Percentiles rank a stretch among this genome's conserved stretches.
Evolutionary conservation across 495 filamentous ascomycete species (phyloP).

Genomic region (Lindgomyces ingoldianus): DNA sequence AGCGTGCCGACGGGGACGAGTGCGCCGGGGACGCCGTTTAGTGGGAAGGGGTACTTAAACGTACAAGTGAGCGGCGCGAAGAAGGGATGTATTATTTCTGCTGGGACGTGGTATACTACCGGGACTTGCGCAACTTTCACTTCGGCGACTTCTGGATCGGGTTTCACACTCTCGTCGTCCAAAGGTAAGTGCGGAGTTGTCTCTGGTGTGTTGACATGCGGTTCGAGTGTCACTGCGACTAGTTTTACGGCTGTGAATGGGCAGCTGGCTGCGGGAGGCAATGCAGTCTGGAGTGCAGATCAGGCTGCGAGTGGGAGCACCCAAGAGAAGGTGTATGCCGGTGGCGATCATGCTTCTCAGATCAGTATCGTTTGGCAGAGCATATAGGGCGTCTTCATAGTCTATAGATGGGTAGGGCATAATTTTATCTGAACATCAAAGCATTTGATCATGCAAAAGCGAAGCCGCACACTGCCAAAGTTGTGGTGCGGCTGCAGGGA

Average conservation of each 20-base stretch:
- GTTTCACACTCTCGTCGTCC: constrained; percentile 41
- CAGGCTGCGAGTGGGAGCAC: constrained; percentile 36
- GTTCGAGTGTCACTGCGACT: constrained; percentile 32
- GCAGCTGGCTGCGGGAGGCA: constrained; percentile 35
- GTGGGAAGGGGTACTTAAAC: constrained; percentile 61
- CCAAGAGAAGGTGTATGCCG: constrained; percentile 39
- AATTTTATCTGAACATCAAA: too few species aligned
- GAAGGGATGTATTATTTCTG: constrained; percentile 70
- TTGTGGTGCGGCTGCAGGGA: too few species aligned
- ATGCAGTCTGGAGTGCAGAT: constrained; percentile 39
- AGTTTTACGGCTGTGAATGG: constrained; percentile 34
- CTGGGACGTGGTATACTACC: constrained; percentile 66
- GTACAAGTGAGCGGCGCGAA: constrained; percentile 54
- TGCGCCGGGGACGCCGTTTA: constrained; percentile 50
- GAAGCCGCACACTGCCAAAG: too few species aligned
- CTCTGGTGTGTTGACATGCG: constrained; percentile 39
- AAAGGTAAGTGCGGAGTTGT: constrained; percentile 43
- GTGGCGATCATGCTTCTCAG: constrained; percentile 3
- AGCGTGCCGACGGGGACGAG: constrained; percentile 44
- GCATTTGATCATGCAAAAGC: too few species aligned
- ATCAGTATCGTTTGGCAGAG: constrained; percentile 30
- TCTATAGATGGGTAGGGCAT: too few species aligned
- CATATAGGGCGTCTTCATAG: constrained; percentile 10
- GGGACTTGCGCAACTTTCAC: constrained; percentile 73
- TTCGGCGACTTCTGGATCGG: constrained; percentile 37